phyloP scores from a whole-genome alignment of 2,329 filamentous ascomycete genomes.

The Biscogniauxia sp. region DNA sequence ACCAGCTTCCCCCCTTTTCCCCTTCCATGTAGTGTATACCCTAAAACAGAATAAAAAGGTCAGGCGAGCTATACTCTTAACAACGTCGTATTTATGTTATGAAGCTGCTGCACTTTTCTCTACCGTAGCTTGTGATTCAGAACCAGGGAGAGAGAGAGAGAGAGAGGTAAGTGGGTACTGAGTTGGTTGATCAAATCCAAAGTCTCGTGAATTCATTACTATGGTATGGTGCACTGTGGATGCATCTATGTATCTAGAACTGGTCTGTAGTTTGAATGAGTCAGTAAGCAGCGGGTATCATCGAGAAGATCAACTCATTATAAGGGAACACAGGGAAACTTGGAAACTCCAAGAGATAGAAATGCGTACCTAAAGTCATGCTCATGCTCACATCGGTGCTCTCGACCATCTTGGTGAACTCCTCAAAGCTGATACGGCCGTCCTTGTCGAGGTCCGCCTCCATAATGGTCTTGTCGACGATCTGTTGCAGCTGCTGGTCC shows the following conservation, averaged over 20 bases:
- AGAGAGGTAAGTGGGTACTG: too few relatives aligned
- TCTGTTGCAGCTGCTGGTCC: slow-evolving; percentile 98
- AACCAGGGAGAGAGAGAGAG: too few relatives aligned
- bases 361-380: slow-evolving; percentile 66
- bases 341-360: too few relatives aligned
- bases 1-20: too few relatives aligned
- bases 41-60: too few relatives aligned
- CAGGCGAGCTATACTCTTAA: too few relatives aligned
- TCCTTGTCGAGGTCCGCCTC: slow-evolving; percentile 95
- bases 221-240: slow-evolving; percentile 3
- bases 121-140: too few relatives aligned
- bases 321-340: too few relatives aligned
- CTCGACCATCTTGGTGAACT: slow-evolving; percentile 99
- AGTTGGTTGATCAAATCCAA: slow-evolving; percentile 2
- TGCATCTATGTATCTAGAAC: slow-evolving; percentile 28
- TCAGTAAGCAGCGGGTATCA: slow-evolving; percentile 5
- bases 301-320: too few relatives aligned
- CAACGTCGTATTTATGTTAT: too few relatives aligned
- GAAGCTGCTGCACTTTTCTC: too few relatives aligned
- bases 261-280: slow-evolving; percentile 20
- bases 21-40: too few relatives aligned
- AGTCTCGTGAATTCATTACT: slow-evolving; percentile 26
- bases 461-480: slow-evolving; percentile 99
- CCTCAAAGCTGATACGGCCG: slow-evolving; percentile 98
- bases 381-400: slow-evolving; percentile 79